Evolutionary conservation across 2,329 filamentous ascomycete species (phyloP), one percentile per base, ranked within the genome.

Genomic region (Thermoascus crustaceus): DNA sequence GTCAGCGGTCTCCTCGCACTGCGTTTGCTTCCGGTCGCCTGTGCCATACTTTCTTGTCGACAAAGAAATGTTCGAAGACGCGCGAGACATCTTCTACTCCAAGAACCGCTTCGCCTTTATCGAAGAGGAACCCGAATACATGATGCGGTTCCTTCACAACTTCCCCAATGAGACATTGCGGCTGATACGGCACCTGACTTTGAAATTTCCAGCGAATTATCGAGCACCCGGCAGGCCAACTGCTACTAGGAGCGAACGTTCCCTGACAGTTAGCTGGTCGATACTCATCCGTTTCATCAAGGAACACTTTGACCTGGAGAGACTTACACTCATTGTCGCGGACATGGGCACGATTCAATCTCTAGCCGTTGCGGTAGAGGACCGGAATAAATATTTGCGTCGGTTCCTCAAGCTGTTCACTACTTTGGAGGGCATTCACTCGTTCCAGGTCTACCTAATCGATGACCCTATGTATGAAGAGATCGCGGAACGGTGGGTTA

Each of bases 281-380:
- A 45, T 50, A 16, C 17, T 53, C n/a, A 42, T 46, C 8, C 50
- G 50, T n/a, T 53, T 53, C 26, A 50, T 53, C 25, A 49, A 46
- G 9, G 49, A 53, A 25, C 49, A 53, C 32, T 52, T 53, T 34
- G 34, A 45, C 7, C 24, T 53, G 10, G 10, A 40, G 4, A 35
- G 35, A 16, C 40, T 53, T 2, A 49, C 46, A 2, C 24, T 53
- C 5, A 43, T 29, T 5, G 37, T 52, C 19, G 35, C 51, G 7
- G 50, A 52, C 13, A 30, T 43, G 13, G 47, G 46, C 11, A 34
- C 33, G 22, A 33, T 22, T 16, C 26, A 3, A 13, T 16, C 11
- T 2, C 22, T 27, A 8, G 5, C 10, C 7, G 25, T 14, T 7
- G 14, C 27, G 3, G 16, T 5, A 6, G 17, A 26, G n/a, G 7